Conservation (phyloP, 345 rosid species). For the Hevea brasiliensis region DNA sequence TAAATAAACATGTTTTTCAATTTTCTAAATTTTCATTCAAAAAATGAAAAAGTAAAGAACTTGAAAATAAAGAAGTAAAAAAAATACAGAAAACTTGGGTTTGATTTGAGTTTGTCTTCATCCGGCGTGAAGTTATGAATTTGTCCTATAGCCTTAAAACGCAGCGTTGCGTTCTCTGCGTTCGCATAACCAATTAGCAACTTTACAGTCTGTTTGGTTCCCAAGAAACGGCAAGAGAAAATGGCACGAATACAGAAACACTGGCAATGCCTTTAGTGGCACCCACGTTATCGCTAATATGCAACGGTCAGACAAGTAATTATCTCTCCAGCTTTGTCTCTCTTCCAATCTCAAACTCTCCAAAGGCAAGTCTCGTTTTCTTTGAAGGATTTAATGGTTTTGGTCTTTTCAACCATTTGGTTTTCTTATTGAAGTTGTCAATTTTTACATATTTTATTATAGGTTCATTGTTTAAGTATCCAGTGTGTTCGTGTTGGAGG, state of each 20-base stretch:
- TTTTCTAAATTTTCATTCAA: too few species aligned
- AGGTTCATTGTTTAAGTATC: constrained; percentile 62
- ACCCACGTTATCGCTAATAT: constrained; percentile 54
- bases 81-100: too few species aligned
- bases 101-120: too few species aligned
- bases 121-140: too few species aligned
- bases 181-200: constrained; percentile 16
- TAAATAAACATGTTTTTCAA: too few species aligned
- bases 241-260: constrained; percentile 83
- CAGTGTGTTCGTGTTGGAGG: constrained; percentile 87
- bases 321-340: constrained; percentile 45
- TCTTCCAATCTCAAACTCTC: constrained; percentile 44
- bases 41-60: too few species aligned
- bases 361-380: constrained; percentile 36
- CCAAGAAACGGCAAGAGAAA: neutral
- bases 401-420: too few species aligned
- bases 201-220: constrained; percentile 11
- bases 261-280: constrained; percentile 66
- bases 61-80: too few species aligned
- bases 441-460: too few species aligned
- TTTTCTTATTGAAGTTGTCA: too few species aligned
- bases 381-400: neutral
- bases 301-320: constrained; percentile 33
- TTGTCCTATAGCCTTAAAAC: too few species aligned
- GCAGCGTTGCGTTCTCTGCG: too few species aligned